A percentile compares a stretch with the other conserved stretches of the same genome.
Evolutionary conservation across 1,284 basidiomycete species (phyloP).

Genomic region (Mycena sp.): DNA sequence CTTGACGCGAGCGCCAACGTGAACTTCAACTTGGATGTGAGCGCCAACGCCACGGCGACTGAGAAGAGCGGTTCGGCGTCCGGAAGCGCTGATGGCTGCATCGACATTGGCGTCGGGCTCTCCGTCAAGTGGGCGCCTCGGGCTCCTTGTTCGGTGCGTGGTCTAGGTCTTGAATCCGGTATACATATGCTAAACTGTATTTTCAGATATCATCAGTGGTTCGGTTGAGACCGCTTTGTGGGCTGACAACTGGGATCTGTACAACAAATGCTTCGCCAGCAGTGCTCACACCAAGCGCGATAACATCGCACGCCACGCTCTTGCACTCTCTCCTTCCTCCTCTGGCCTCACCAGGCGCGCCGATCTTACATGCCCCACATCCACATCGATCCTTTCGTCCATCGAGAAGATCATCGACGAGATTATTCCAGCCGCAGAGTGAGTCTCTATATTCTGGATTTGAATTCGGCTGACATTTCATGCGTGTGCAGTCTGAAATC

Average conservation of each 20-base stretch:
- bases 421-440: too few species aligned
- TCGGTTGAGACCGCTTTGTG: neutral
- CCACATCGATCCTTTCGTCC: neutral
- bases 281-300: slow-evolving; percentile 5
- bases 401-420: slow-evolving; percentile 19
- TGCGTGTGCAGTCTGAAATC: too few species aligned
- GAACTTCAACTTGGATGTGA: slow-evolving; percentile 28
- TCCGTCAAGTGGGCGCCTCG: slow-evolving; percentile 48
- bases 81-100: slow-evolving; percentile 44
- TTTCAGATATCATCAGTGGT: neutral
- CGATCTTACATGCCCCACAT: slow-evolving; percentile 8
- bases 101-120: slow-evolving; percentile 44
- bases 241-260: slow-evolving; percentile 13
- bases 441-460: too few species aligned
- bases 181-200: neutral
- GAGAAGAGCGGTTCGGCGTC: neutral
- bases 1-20: slow-evolving; percentile 44
- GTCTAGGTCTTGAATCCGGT: neutral
- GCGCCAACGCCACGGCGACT: neutral
- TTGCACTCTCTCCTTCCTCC: neutral
- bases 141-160: slow-evolving; percentile 42
- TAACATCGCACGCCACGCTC: neutral
- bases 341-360: neutral
- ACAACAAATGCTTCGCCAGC: slow-evolving; percentile 1
- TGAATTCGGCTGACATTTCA: too few species aligned